A percentile compares a stretch with the other conserved stretches of the same genome.
Evolutionary conservation across 352 stramenopile species (phyloP).

Genomic region (Discostella stelligera): DNA sequence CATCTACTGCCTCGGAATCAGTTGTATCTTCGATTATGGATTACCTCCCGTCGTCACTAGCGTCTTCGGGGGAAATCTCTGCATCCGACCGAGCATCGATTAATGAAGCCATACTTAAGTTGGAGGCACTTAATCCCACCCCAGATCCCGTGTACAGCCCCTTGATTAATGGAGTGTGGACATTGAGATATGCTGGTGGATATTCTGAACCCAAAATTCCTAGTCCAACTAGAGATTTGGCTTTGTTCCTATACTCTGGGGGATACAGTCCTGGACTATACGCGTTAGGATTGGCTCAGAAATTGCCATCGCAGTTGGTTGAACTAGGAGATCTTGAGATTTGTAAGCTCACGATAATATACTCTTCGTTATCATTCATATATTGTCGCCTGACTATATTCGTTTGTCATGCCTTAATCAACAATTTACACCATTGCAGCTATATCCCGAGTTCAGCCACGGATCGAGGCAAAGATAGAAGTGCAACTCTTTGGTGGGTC

Average conservation of each 20-base stretch:
- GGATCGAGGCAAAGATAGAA: slow-evolving; percentile 68
- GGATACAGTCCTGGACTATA: slow-evolving; percentile 76
- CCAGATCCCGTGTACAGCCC: slow-evolving; percentile 56
- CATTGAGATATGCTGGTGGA: slow-evolving; percentile 63
- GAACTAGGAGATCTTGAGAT: slow-evolving; percentile 72
- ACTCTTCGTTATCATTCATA: slow-evolving; percentile 10
- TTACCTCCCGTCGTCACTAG: slow-evolving; percentile 54
- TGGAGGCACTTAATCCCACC: slow-evolving; percentile 74
- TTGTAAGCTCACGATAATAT: slow-evolving; percentile 20
- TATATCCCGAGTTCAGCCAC: slow-evolving; percentile 71
- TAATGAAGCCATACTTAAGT: slow-evolving; percentile 71
- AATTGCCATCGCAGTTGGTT: slow-evolving; percentile 58
- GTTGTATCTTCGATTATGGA: slow-evolving; percentile 67
- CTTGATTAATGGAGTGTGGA: slow-evolving; percentile 77
- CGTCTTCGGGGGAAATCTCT: slow-evolving; percentile 38
- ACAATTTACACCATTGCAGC: too few relatives aligned
- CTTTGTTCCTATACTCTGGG: slow-evolving; percentile 57
- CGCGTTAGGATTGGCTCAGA: slow-evolving; percentile 58
- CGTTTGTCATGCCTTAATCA: too few relatives aligned
- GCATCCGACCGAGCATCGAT: slow-evolving; percentile 53
- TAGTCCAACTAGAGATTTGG: slow-evolving; percentile 61
- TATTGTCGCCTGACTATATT: too few relatives aligned
- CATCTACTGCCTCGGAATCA: slow-evolving; percentile 52
- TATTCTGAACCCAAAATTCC: slow-evolving; percentile 64
- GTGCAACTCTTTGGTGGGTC: slow-evolving; percentile 58